These are phyloP conservation scores for Centaurea solstitialis DNA, from an alignment of 129 eudicot genomes.

Conservation along the genomic window DNA sequence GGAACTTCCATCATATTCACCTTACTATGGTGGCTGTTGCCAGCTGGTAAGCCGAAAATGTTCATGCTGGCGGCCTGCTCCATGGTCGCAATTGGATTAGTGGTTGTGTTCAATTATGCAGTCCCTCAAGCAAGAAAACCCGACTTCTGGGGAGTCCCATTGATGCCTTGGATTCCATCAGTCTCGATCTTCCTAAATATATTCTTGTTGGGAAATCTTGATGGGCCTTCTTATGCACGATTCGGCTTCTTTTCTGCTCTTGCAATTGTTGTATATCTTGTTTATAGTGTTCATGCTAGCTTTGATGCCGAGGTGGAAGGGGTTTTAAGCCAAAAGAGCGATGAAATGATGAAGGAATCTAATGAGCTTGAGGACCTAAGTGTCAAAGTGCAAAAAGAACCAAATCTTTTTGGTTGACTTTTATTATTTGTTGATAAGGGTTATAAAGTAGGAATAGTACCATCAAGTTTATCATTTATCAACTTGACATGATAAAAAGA, in stretches of 20 bases:
- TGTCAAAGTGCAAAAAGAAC: slow-evolving; percentile 39
- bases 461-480: background rate
- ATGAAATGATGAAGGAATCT: slow-evolving; percentile 36
- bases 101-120: slow-evolving; percentile 58
- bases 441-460: background rate
- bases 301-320: slow-evolving; percentile 87
- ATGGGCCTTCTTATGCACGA: slow-evolving; percentile 73
- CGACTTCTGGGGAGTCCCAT: slow-evolving; percentile 93
- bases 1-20: slow-evolving; percentile 68
- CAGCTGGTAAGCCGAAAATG: slow-evolving; percentile 70
- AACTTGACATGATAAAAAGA: slow-evolving; percentile 4
- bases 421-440: slow-evolving; percentile 2
- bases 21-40: slow-evolving; percentile 70
- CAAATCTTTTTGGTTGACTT: background rate
- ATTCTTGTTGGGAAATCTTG: slow-evolving; percentile 83
- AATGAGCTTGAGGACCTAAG: slow-evolving; percentile 25
- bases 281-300: slow-evolving; percentile 96
- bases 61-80: slow-evolving; percentile 72
- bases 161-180: slow-evolving; percentile 97
- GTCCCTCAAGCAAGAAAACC: slow-evolving; percentile 86
- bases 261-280: slow-evolving; percentile 61
- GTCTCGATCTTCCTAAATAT: slow-evolving; percentile 74
- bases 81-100: slow-evolving; percentile 50
- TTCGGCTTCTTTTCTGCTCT: slow-evolving; percentile 82
- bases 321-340: slow-evolving; percentile 39